These are phyloP conservation scores for Tolypocladium nubicola DNA, from an alignment of 2,329 filamentous ascomycete genomes.

Conservation along the genomic window DNA sequence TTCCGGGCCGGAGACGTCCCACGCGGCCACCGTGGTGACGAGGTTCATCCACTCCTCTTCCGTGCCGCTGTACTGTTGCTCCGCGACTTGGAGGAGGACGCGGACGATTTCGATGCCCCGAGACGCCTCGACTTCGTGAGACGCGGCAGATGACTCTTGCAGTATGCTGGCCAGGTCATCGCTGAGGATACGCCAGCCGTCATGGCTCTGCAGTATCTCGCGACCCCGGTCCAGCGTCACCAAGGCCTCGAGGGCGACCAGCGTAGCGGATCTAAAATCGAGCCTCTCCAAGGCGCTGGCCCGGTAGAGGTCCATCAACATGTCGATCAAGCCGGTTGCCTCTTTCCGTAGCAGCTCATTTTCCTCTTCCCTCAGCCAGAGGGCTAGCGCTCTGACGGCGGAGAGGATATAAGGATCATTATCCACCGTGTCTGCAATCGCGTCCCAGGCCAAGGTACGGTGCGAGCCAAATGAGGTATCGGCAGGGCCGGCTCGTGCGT, in stretches of 20 bases:
- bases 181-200: slow-evolving; percentile 44
- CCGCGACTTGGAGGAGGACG: slow-evolving; percentile 40
- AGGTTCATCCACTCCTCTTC: slow-evolving; percentile 47
- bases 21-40: slow-evolving; percentile 39
- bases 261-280: slow-evolving; percentile 45
- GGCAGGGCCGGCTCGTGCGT: slow-evolving; percentile 34
- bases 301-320: slow-evolving; percentile 53
- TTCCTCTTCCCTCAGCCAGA: slow-evolving; percentile 63
- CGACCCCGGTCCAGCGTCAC: slow-evolving; percentile 36
- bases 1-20: slow-evolving; percentile 26
- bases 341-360: slow-evolving; percentile 46
- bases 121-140: slow-evolving; percentile 19
- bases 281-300: slow-evolving; percentile 21
- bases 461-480: slow-evolving; percentile 33
- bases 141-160: slow-evolving; percentile 13
- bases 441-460: slow-evolving; percentile 48
- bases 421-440: slow-evolving; percentile 33
- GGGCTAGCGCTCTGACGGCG: slow-evolving; percentile 43
- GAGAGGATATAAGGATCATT: slow-evolving; percentile 51
- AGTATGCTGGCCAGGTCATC: slow-evolving; percentile 38
- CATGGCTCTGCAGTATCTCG: slow-evolving; percentile 35
- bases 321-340: slow-evolving; percentile 48
- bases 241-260: slow-evolving; percentile 50
- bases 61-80: slow-evolving; percentile 31
- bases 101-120: slow-evolving; percentile 46